Conservation (phyloP, 805 yeast genomes). For the Geotrichum ghanense region DNA sequence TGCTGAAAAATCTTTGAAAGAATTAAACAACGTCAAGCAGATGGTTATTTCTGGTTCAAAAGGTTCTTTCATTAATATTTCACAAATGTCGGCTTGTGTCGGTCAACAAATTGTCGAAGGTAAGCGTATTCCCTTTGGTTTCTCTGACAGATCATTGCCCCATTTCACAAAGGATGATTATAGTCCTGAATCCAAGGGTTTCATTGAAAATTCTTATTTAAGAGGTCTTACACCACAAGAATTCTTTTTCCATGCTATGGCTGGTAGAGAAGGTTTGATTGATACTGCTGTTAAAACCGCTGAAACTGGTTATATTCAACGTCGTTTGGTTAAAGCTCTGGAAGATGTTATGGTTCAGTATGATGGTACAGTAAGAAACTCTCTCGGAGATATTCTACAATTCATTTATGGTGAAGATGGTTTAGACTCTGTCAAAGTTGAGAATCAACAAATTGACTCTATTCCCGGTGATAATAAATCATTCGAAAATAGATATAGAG, state of each 20-base stretch:
- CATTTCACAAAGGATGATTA: slow-evolving; percentile 98
- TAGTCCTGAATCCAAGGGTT: slow-evolving; percentile 97
- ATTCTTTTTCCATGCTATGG: slow-evolving; percentile 98
- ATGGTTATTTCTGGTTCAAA: slow-evolving; percentile 99
- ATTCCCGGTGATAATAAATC: slow-evolving; percentile 83
- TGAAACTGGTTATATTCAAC: slow-evolving; percentile 96
- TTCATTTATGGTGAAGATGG: slow-evolving; percentile 99
- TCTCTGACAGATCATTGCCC: slow-evolving; percentile 90
- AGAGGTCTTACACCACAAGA: slow-evolving; percentile 98
- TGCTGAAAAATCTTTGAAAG: slow-evolving; percentile 92
- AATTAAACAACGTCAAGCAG: slow-evolving; percentile 91
- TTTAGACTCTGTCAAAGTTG: slow-evolving; percentile 95
- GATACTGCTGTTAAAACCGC: slow-evolving; percentile 99
- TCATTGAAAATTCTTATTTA: slow-evolving; percentile 91
- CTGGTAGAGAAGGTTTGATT: slow-evolving; percentile 99
- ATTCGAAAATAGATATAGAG: slow-evolving; percentile 74
- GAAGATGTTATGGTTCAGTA: slow-evolving; percentile 97
- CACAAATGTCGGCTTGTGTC: slow-evolving; percentile 99
- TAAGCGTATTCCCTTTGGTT: slow-evolving; percentile 97
- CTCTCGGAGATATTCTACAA: slow-evolving; percentile 92
- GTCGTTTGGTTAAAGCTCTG: slow-evolving; percentile 92
- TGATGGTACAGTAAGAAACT: slow-evolving; percentile 96
- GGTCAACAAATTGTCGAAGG: slow-evolving; percentile 99
- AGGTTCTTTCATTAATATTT: slow-evolving; percentile 97
- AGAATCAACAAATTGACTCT: slow-evolving; percentile 89